These are phyloP conservation scores for Gossypium raimondii DNA, from an alignment of 345 rosid genomes.

Conservation along the genomic window DNA sequence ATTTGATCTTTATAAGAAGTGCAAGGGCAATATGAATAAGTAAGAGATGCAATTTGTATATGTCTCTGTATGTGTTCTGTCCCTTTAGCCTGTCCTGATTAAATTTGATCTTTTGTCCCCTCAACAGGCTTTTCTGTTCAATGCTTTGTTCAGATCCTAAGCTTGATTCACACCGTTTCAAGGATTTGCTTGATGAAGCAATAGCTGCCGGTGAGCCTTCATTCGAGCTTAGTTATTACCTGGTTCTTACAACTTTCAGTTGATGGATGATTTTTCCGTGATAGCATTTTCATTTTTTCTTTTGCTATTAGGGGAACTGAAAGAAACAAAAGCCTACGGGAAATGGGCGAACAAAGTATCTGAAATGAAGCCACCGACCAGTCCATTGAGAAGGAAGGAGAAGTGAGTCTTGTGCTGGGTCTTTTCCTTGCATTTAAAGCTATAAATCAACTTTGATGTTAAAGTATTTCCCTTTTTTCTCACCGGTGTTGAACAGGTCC, in stretches of 20 bases:
- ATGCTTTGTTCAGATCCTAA: constrained; percentile 88
- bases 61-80: neutral
- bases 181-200: constrained; percentile 67
- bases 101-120: constrained; percentile 1
- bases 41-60: constrained; percentile 14
- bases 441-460: neutral
- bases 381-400: constrained; percentile 40
- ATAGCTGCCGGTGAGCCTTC: constrained; percentile 53
- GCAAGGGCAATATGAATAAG: constrained; percentile 81
- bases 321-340: constrained; percentile 68
- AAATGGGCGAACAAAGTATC: constrained; percentile 78
- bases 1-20: constrained; percentile 58
- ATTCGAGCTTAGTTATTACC: neutral
- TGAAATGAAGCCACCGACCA: constrained; percentile 62
- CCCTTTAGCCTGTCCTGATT: neutral
- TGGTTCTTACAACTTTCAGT: neutral
- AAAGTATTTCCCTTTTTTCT: neutral
- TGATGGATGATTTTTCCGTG: neutral
- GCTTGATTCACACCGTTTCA: constrained; percentile 89
- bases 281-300: neutral
- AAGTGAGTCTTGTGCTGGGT: constrained; percentile 43
- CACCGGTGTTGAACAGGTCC: constrained; percentile 36
- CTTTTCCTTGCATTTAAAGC: neutral
- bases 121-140: constrained; percentile 75
- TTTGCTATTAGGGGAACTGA: constrained; percentile 53